A percentile compares a stretch with the other conserved stretches of the same genome.
phyloP scores from a whole-genome alignment of 441 rosid species.

The Bocquillonia castaneifolia region DNA sequence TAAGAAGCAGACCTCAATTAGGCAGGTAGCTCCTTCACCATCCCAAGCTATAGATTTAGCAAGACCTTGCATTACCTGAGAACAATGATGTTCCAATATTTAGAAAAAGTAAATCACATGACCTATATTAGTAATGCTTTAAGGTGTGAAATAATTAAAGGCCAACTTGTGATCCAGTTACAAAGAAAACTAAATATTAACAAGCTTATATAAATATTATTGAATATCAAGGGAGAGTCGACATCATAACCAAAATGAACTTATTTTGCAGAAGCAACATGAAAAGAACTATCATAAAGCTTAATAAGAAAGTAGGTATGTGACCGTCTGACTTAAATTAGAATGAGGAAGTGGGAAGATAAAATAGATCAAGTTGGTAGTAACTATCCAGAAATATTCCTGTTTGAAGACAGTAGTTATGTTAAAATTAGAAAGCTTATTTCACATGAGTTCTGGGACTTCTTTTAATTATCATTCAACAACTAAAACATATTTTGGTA shows the following conservation, averaged over 20 bases:
- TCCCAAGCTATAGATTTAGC: slow-evolving; percentile 99
- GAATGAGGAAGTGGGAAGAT: not conserved
- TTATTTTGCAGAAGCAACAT: not conserved
- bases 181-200: not conserved
- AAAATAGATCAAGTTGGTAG: not conserved
- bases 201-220: not conserved
- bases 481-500: not conserved
- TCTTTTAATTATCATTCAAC: not conserved
- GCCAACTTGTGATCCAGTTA: slow-evolving; percentile 2
- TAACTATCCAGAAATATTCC: not conserved
- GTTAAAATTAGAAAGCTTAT: not conserved
- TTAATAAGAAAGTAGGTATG: not conserved
- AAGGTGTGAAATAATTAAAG: slow-evolving; percentile 3
- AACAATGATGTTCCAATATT: slow-evolving; percentile 12
- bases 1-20: slow-evolving; percentile 63
- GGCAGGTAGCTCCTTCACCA: slow-evolving; percentile 98
- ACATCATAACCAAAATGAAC: not conserved
- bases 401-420: not conserved
- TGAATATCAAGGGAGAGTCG: not conserved
- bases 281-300: not conserved
- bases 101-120: not conserved
- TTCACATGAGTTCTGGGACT: not conserved
- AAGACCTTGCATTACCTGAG: slow-evolving; percentile 95
- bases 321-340: not conserved
- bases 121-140: not conserved